Evolutionary conservation across 2,329 filamentous ascomycete species (phyloP), one percentile per base, ranked within the genome.

Genomic region (Penicillium sp.): DNA sequence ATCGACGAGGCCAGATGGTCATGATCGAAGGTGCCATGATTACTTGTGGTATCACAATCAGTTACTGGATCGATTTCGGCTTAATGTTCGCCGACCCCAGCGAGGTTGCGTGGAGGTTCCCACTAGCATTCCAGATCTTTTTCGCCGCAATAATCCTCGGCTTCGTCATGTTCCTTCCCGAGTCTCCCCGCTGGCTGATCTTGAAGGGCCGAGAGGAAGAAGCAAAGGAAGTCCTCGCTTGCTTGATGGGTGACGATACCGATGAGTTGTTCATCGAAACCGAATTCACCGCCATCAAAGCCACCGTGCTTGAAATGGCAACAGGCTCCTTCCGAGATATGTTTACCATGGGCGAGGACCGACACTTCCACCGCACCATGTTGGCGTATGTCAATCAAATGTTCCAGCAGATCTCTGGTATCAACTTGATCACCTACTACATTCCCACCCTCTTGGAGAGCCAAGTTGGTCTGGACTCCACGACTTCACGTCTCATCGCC

Each of bases 261-360:
- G 77, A 81, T 18, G 75, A 80, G 47, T 65, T 70, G 18, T 74
- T 73, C 43, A 66, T 83, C 29, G 70, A 75, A 21, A 71, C 72
- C 29, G 79, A 83, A 53, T 81, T 81, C 60, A 67, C 72, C 2
- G 78, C 79, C 6, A 81, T 83, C 70, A 82, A 82, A 61, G 79
- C 81, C 38, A 80, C 79, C 4, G 80, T 81, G 1, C 60, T 81
- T 47, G 79, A 82, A 56, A 78, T 71, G 69, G 62, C 79, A 67
- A 74, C 77, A 54, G 79, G 67, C 4, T 81, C 71, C 72, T 85
- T 85, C 70, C 67, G 69, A 5, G 83, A 86, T 58, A 77, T 86
- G 54, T 86, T 78, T 63, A 67, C 51, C 16, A 73, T 71, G 58
- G 69, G 67, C 16, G 67, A 72, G 43, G 65, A 72, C 51, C 67